phyloP scores from a whole-genome alignment of 2,329 filamentous ascomycete genomes.

The Aspergillus costaricaensis region DNA sequence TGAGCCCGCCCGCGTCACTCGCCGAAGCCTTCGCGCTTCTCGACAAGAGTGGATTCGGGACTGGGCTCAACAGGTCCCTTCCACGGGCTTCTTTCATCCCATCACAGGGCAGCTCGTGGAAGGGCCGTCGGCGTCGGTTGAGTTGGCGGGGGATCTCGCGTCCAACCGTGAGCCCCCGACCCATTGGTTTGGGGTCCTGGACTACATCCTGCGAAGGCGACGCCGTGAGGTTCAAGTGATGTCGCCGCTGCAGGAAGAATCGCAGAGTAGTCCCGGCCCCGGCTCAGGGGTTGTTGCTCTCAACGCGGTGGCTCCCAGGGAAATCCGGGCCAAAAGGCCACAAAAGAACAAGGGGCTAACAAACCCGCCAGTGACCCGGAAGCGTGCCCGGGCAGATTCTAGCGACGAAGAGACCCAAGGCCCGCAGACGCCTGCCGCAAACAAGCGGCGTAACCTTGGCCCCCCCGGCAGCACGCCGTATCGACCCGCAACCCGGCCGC shows the following conservation, averaged over 20 bases:
- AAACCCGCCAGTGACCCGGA: conserved; percentile 20
- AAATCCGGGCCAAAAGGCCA: conserved; percentile 7
- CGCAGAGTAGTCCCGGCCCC: conserved; percentile 10
- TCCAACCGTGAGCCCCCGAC: conserved; percentile 13
- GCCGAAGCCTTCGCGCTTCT: not conserved
- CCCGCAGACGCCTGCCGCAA: conserved; percentile 20
- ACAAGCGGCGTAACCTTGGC: conserved; percentile 28
- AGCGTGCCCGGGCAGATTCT: conserved; percentile 19
- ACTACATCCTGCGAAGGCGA: not conserved
- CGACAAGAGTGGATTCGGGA: not conserved
- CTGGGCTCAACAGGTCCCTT: conserved; percentile 12
- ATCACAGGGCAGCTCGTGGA: conserved; percentile 11
- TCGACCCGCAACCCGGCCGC: conserved; percentile 19
- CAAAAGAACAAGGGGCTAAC: conserved; percentile 18
- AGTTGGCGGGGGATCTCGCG: conserved; percentile 17
- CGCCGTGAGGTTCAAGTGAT: conserved; percentile 5
- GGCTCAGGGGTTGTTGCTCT: conserved; percentile 12
- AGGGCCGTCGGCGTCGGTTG: conserved; percentile 16
- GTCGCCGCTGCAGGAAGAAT: conserved; percentile 22
- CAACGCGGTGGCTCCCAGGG: conserved; percentile 8
- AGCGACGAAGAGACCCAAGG: conserved; percentile 10
- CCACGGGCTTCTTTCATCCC: conserved; percentile 6
- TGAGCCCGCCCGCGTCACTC: not conserved
- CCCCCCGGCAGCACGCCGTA: conserved; percentile 27
- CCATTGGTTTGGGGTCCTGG: conserved; percentile 12